Base-by-base conservation (phyloP, 495 filamentous ascomycete genomes). In the Neurospora sublineolata region DNA sequence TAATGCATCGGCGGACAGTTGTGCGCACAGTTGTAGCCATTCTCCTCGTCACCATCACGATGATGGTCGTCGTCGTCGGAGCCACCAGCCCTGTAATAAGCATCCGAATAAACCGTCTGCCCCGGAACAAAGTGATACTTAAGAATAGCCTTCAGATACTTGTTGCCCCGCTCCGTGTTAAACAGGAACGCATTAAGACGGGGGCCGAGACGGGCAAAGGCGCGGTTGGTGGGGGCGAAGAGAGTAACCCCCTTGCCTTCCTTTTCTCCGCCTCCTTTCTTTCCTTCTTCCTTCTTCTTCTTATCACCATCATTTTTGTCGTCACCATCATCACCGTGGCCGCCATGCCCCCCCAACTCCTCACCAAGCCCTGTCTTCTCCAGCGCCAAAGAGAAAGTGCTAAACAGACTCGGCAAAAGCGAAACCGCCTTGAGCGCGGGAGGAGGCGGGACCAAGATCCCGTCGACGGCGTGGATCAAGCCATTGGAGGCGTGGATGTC, bases 31-130 rank as follows among this genome's bases (percentile, higher is more conserved):
- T 52, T 70, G 52, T 68, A 69, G 9, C 18, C 68, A 7, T 36
- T 36, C 3, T 73, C 75, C 9, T 74, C 69, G 4, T 33, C 4
- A 33, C 33, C 33, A 33, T 33, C 33, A 33, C 33, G 33, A 6
- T 33, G 33, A 33, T 33, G 33, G 33, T 33, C 33, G 33, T 33
- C 33, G 0, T 36, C 33, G 33, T 36, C 33, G 33, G 33, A 36
- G 33, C 33, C 72, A 44, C 75, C 70, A 11, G 44, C 64, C 12
- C 85, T 83, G 79, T 93, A 93, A 76, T 84, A 92, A 20, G 86
- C 91, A 80, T 97, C 94, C 23, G 90, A 91, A 79, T 97, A 97
- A 3, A 97, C 80, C 2, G 92, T 94, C 74, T 89, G 85, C 73
- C 90, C 88, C 7, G 84, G 83, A 1, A 93, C 90, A 73, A 94